Conservation (phyloP, 306 rosid species). For the Astragalus glycyphyllos region DNA sequence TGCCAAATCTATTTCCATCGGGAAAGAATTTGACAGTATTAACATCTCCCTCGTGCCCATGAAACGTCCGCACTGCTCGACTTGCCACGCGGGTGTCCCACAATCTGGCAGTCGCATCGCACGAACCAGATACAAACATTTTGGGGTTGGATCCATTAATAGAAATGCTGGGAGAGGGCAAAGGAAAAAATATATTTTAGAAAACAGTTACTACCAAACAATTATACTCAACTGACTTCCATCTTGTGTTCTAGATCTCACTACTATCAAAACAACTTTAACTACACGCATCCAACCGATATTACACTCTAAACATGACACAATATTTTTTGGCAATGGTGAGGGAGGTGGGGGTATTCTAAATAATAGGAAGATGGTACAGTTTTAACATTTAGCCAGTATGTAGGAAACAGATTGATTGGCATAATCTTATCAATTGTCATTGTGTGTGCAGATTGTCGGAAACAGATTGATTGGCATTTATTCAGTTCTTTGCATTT, state of each 20-base stretch:
- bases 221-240: slow-evolving; percentile 12
- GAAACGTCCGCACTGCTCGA: slow-evolving; percentile 89
- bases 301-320: slow-evolving; percentile 4
- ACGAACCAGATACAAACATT: slow-evolving; percentile 94
- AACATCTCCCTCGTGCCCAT: slow-evolving; percentile 90
- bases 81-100: slow-evolving; percentile 99
- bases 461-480: slow-evolving; percentile 15
- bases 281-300: slow-evolving; percentile 22
- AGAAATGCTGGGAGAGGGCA: slow-evolving; percentile 67
- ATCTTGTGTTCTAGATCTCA: slow-evolving; percentile 13
- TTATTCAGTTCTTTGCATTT: slow-evolving; percentile 26
- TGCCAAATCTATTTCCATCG: slow-evolving; percentile 96
- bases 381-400: slow-evolving; percentile 29
- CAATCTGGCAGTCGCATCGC: slow-evolving; percentile 89
- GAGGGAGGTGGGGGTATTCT: not conserved
- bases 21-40: slow-evolving; percentile 89
- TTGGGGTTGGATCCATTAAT: slow-evolving; percentile 83
- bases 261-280: slow-evolving; percentile 16
- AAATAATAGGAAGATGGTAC: slow-evolving; percentile 4
- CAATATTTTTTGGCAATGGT: not conserved
- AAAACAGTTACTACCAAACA: slow-evolving; percentile 2
- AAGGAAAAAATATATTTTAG: slow-evolving; percentile 32
- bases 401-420: not conserved
- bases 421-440: not conserved
- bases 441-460: not conserved